Percentiles rank a stretch among this genome's conserved stretches.
phyloP scores from a whole-genome alignment of 1,284 basidiomycete genomes.

The Malassezia psittaci region DNA sequence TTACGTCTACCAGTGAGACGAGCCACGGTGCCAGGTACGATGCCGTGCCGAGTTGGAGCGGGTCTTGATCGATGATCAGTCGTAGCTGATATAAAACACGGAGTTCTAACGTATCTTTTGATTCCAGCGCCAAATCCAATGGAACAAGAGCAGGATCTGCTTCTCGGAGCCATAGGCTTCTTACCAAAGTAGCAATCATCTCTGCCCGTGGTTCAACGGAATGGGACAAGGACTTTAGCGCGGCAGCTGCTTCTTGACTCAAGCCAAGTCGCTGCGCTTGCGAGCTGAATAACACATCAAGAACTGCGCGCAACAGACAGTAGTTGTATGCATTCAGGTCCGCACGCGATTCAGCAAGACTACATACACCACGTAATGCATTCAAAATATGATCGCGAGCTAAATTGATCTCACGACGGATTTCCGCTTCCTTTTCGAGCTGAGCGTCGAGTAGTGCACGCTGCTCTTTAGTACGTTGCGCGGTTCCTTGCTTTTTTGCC shows the following conservation, averaged over 20 bases:
- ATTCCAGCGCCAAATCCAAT: conserved; percentile 32
- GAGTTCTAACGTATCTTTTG: conserved; percentile 57
- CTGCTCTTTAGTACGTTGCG: conserved; percentile 38
- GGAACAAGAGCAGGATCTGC: conserved; percentile 30
- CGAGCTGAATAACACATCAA: conserved; percentile 26
- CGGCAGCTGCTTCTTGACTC: not conserved
- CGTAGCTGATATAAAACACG: conserved; percentile 80
- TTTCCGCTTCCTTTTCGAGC: conserved; percentile 29
- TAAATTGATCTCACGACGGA: conserved; percentile 28
- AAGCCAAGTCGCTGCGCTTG: conserved; percentile 7
- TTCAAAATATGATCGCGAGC: conserved; percentile 12
- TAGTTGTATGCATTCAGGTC: conserved; percentile 27
- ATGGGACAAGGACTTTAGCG: conserved; percentile 3
- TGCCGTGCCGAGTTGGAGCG: conserved; percentile 76
- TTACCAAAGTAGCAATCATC: conserved; percentile 26
- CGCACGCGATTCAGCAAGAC: conserved; percentile 25
- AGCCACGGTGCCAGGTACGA: conserved; percentile 72
- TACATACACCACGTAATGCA: conserved; percentile 5
- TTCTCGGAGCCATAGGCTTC: conserved; percentile 29
- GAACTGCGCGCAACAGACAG: conserved; percentile 27
- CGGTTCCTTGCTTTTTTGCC: conserved; percentile 36
- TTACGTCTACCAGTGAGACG: conserved; percentile 59
- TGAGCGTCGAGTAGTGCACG: conserved; percentile 38
- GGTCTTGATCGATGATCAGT: conserved; percentile 67
- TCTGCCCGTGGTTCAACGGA: conserved; percentile 1